Evolutionary conservation across 2,329 filamentous ascomycete genomes (phyloP).

Genomic region (Xylaria sp.): DNA sequence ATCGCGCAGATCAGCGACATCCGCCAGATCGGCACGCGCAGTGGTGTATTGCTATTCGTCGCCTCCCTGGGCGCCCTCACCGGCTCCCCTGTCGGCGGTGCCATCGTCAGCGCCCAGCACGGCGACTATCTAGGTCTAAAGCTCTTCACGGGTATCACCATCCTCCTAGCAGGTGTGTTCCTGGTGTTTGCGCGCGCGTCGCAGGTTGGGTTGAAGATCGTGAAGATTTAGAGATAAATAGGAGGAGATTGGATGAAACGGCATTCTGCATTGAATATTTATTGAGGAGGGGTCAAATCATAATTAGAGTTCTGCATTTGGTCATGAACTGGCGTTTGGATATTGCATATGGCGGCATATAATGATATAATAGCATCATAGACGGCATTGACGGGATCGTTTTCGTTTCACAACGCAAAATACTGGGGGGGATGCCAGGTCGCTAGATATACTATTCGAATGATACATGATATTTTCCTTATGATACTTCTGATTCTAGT

Average conservation of each 20-base stretch:
- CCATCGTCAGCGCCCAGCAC: conserved; percentile 45
- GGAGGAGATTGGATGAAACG: background rate
- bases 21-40: conserved; percentile 70
- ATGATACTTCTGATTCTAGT: too few species aligned
- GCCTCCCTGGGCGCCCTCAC: conserved; percentile 69
- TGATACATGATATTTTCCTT: too few species aligned
- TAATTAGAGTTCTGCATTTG: background rate
- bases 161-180: conserved; percentile 29
- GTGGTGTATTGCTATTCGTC: conserved; percentile 67
- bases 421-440: background rate
- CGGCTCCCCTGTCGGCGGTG: conserved; percentile 71
- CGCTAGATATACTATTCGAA: too few species aligned
- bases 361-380: background rate
- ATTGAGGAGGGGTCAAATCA: background rate
- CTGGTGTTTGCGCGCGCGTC: conserved; percentile 10
- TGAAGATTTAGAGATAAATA: conserved; percentile 15
- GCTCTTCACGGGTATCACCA: conserved; percentile 66
- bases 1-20: conserved; percentile 75
- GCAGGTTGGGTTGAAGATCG: conserved; percentile 17
- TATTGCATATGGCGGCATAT: background rate
- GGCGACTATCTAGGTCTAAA: conserved; percentile 65
- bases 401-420: background rate
- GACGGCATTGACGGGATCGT: background rate
- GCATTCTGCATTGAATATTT: background rate
- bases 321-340: background rate